Evolutionary conservation across 108 stramenopile species (phyloP), one percentile per base, ranked within the genome.

Genomic region (Cyclostephanos invisitatus): DNA sequence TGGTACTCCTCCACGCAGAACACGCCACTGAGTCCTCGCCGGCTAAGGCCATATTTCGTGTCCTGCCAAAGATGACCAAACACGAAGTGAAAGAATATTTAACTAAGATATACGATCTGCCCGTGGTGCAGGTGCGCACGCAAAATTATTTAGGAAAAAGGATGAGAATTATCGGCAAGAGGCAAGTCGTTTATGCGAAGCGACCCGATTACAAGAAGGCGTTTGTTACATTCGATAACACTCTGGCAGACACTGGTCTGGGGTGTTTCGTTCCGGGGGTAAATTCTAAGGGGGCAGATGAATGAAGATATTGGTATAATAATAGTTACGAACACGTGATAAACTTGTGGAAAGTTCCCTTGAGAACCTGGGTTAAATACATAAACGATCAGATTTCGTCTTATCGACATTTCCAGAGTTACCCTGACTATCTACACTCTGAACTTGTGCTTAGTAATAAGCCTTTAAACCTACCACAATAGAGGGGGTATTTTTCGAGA

Each of bases 21-120:
- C 83, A 89, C 61, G 93, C 91, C 18, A 91, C 91, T 6, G 72
- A 76, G 14, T 72, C 70, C 32, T 32, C 81, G 42, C 90, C 91
- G 0, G 87, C 91, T 3, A 70, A 70, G 28, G 96, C 96, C 18
- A 77, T 85, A 14, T 96, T 97, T 72, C 86, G 93, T 14, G 86
- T 95, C 3, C 66, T 86, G 48, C 97, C 97, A 2, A 76, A 69
- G 50, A 97, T 97, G 97, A 97, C 97, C 20, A 97, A 97, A 67
- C 92, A 92, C 64, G 97, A 97, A 85, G 89, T 97, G 50, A 91
- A 91, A 63, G 96, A 97, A 75, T 94, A 97, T 69, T 68, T 97
- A 22, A 87, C 87, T 42, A 96, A 97, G 73, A 96, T 97, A 27
- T 97, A 97, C 67, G 74, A 89, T 18, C 67, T 97, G 17, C 93